Evolutionary conservation across 2,329 filamentous ascomycete genomes (phyloP), one percentile per base, ranked within the genome.

Genomic region (Cercospora zeae-maydis): DNA sequence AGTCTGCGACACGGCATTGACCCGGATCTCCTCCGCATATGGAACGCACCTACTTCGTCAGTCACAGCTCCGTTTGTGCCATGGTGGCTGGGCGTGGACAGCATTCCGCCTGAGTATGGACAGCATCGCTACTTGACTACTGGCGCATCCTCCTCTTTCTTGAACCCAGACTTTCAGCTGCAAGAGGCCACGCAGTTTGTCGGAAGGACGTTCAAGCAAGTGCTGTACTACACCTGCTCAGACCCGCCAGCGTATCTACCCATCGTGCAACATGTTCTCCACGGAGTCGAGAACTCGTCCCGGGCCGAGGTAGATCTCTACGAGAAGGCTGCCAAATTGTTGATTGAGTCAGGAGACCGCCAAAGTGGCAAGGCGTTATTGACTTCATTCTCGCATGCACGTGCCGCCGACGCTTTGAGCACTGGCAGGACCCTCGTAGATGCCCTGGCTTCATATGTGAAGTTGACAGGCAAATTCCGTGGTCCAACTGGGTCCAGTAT

Each of bases 41-140:
- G 74, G 73, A 64, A 73, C 5, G 73, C 75, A 10, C 73, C 74
- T 1, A 76, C 73, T 1, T 64, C 73, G 2, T 75, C 74, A 4
- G 74, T 76, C 0, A 75, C 73, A 0, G 73, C 74, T 9, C 73
- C 74, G 1, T 76, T 75, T 66, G 67, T 69, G 11, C 74, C 73
- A 0, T 75, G 73, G 72, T 76, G 74, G 74, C 61, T 76, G 1
- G 75, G 75, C 14, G 75, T 75, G 0, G 66, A 69, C 19, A 67
- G 64, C 3, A 64, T 76, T 0, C 72, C 71, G 6, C 68, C 73
- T 0, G 73, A 75, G 61, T 75, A 71, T 33, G 73, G 70, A 2
- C 69, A 75, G 19, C 75, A 76, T 62, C 73, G 75, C 34, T 76
- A 76, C 34, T 63, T 76, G 45, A 75, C 73, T 8, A 73, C 73